Base-by-base conservation (phyloP, 2,329 filamentous ascomycete species). In the Cladophialophora immunda region DNA sequence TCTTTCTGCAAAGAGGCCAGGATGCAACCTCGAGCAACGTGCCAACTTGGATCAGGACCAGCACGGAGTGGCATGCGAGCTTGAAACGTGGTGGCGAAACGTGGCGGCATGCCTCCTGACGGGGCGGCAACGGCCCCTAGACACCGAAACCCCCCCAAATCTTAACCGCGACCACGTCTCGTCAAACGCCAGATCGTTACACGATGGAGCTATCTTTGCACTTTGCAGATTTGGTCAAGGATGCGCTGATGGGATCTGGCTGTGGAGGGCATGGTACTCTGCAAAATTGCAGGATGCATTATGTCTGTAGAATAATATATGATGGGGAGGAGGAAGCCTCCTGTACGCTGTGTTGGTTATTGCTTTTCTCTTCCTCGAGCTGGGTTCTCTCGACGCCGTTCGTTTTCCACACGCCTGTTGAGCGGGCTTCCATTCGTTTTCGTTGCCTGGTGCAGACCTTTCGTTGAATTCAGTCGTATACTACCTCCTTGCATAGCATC, bases 371-470 rank as follows among this genome's bases (percentile, higher is more conserved):
- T 60, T 55, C 19, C 52, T 53, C 36, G 29, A 57, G 41, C 50
- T 30, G 30, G 25, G 41, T 34, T 60, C 34, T 54, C 47, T 55
- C 29, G 45, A 30, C 45, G 27, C 55, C 65, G 47, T 63, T 63
- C 65, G 56, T 58, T 67, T 45, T 30, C 22, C 36, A 47, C 45
- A 63, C 29, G 62, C 65, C 65, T 68, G 65, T 62, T 68, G 65
- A 65, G 30, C 65, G 30, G 65, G 65, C 30, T 62, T 59, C 30
- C 61, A 29, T 68, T 64, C 62, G 45, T 62, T 68, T 41, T 6
- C 38, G 5, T 41, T 62, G 62, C 57, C 65, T 58, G 52, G 62
- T 61, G 65, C 62, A 65, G 34, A n/a, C 41, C 52, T 41, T 61
- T 56, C 52, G 64, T 65, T 34, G 25, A 34, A 19, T 7, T 62